Evolutionary conservation across 106 monocot genomes (phyloP).

Genomic region (Posidonia australis): DNA sequence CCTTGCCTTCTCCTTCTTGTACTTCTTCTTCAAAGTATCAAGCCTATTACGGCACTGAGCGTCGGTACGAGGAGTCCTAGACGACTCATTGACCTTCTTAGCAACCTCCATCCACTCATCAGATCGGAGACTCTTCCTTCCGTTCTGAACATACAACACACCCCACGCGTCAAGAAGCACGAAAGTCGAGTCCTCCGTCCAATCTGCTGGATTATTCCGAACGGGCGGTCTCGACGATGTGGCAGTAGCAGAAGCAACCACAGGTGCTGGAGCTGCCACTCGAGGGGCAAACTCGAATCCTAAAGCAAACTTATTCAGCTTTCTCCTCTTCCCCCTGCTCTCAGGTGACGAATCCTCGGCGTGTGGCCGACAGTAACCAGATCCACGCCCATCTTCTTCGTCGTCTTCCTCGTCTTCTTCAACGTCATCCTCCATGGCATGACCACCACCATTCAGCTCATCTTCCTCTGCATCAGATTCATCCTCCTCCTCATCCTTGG

Average conservation of each 20-base stretch:
- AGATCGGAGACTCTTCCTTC: slow-evolving; percentile 61
- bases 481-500: slow-evolving; percentile 24
- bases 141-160: slow-evolving; percentile 59
- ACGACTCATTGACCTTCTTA: slow-evolving; percentile 42
- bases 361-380: not conserved
- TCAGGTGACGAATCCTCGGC: slow-evolving; percentile 24
- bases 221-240: slow-evolving; percentile 8
- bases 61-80: slow-evolving; percentile 36
- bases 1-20: slow-evolving; percentile 82
- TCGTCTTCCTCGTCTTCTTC: slow-evolving; percentile 20
- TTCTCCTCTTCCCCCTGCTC: slow-evolving; percentile 56
- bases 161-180: slow-evolving; percentile 89
- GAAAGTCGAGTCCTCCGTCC: slow-evolving; percentile 83
- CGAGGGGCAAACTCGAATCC: slow-evolving; percentile 86
- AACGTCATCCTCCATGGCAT: slow-evolving; percentile 10
- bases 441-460: not conserved
- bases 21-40: slow-evolving; percentile 84
- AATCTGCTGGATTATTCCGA: slow-evolving; percentile 39
- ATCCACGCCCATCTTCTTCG: slow-evolving; percentile 6
- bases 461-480: slow-evolving; percentile 17
- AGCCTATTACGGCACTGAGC: slow-evolving; percentile 72
- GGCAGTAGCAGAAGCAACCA: not conserved
- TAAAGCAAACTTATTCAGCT: slow-evolving; percentile 45
- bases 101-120: slow-evolving; percentile 92
- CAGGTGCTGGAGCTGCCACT: not conserved